Evolutionary conservation across 2,329 filamentous ascomycete species (phyloP).

Genomic region (Juglanconis sp.): DNA sequence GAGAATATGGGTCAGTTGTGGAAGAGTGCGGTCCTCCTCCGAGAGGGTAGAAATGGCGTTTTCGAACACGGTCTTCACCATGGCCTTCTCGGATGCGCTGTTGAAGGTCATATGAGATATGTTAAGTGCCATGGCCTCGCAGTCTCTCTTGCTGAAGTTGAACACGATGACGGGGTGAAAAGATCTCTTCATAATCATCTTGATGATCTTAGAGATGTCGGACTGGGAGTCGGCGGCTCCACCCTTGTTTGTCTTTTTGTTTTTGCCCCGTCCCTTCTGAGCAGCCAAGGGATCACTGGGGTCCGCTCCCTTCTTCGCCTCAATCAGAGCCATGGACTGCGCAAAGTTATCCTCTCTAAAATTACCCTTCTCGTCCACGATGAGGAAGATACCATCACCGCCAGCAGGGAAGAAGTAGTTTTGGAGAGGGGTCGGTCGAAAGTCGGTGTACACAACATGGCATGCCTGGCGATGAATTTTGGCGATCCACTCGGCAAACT

Average conservation of each 20-base stretch:
- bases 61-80: constrained; percentile 91
- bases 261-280: constrained; percentile 81
- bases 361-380: constrained; percentile 94
- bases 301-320: constrained; percentile 82
- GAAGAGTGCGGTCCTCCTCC: constrained; percentile 82
- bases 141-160: constrained; percentile 98
- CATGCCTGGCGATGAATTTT: constrained; percentile 97
- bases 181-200: constrained; percentile 97
- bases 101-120: constrained; percentile 91
- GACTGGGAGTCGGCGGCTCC: constrained; percentile 66
- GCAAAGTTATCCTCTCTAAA: constrained; percentile 98
- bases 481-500: constrained; percentile 98
- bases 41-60: constrained; percentile 91
- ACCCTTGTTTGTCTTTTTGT: constrained; percentile 89
- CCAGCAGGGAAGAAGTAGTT: constrained; percentile 97
- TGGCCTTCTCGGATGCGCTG: constrained; percentile 88
- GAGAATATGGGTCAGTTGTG: constrained; percentile 87
- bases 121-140: constrained; percentile 82
- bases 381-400: constrained; percentile 85
- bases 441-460: constrained; percentile 98
- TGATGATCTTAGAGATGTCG: constrained; percentile 96
- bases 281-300: constrained; percentile 75
- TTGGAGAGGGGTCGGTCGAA: constrained; percentile 91
- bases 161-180: constrained; percentile 99
- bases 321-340: constrained; percentile 86